Evolutionary conservation across 1,284 basidiomycete species (phyloP), one percentile per base, ranked within the genome.

Genomic region (Tilletia indica): DNA sequence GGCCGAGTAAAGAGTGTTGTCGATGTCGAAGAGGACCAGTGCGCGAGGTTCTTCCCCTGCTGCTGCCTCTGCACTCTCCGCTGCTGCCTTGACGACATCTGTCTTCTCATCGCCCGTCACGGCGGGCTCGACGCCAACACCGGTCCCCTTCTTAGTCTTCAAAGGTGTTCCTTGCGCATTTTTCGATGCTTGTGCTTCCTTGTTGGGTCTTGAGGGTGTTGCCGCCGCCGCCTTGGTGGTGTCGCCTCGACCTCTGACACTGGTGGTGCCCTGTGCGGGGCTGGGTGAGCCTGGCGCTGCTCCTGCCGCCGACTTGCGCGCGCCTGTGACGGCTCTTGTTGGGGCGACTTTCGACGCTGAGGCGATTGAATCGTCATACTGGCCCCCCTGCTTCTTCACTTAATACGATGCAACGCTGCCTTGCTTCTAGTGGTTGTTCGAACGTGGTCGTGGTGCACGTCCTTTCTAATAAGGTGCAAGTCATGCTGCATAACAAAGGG

Each of bases 1-100:
- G 36, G 69, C 63, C 56, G 79, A 78, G 84, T 93, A 93, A 16
- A 93, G 87, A 0, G 92, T 93, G 80, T 93, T 93, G 85, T 94
- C 80, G 74, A 94, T 92, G 82, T 94, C 93, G 72, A 94, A 89
- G 89, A 63, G 69, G 42, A 72, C 71, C 36, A 72, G 39, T 25
- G 68, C 68, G 38, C 71, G 67, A 5, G 56, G 56, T 34, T 58
- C 56, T 54, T 54, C 51, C 11, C 16, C 31, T 4, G 56, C 56
- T 58, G 12, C n/a, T 31, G 21, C 34, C 4, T 14, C 21, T 21
- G 56, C 56, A 12, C 34, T 34, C 25, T 58, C 21, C 16, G n/a
- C n/a, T 31, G 12, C n/a, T 4, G 56, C 56, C 19, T 31, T 21
- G 21, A 34, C 34, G 25, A 31, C 56, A 31, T 34, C 56, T n/a